Evolutionary conservation across 2,329 filamentous ascomycete genomes (phyloP).

Genomic region (Nigrospora oryzae): DNA sequence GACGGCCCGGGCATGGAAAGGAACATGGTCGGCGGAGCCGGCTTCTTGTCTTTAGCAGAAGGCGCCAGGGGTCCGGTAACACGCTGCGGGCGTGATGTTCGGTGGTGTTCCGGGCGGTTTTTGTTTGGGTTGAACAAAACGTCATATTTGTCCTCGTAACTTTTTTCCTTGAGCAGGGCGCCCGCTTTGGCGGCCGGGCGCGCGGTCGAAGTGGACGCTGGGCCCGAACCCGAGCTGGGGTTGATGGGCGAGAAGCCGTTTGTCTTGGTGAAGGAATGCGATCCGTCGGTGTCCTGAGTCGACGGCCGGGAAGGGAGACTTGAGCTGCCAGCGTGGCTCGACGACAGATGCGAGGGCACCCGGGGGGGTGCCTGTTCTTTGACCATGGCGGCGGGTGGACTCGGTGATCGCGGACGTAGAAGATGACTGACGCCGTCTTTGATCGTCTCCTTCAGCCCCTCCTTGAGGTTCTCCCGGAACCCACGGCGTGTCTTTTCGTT

Average conservation of each 20-base stretch:
- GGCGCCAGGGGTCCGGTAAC: constrained; percentile 38
- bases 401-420: constrained; percentile 5
- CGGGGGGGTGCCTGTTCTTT: constrained; percentile 37
- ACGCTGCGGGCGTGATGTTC: constrained; percentile 28
- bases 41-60: constrained; percentile 36
- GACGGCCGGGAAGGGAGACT: constrained; percentile 11
- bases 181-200: constrained; percentile 18
- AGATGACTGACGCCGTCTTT: constrained; percentile 4
- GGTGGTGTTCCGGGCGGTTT: constrained; percentile 48
- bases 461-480: constrained; percentile 7
- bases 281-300: constrained; percentile 5
- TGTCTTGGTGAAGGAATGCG: constrained; percentile 5
- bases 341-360: constrained; percentile 30
- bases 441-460: constrained; percentile 6
- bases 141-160: constrained; percentile 44
- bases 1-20: constrained; percentile 27
- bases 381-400: constrained; percentile 27
- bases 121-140: constrained; percentile 45
- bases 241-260: constrained; percentile 7
- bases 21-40: constrained; percentile 38
- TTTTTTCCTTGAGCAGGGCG: constrained; percentile 9
- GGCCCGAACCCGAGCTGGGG: constrained; percentile 4
- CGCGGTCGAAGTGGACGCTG: constrained; percentile 5
- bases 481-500: constrained; percentile 4
- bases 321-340: constrained; percentile 17